A percentile compares a stretch with the other conserved stretches of the same genome.
These are phyloP conservation scores for Salinomyces thailandicus DNA, from an alignment of 2,329 filamentous ascomycete genomes.

Conservation along the genomic window DNA sequence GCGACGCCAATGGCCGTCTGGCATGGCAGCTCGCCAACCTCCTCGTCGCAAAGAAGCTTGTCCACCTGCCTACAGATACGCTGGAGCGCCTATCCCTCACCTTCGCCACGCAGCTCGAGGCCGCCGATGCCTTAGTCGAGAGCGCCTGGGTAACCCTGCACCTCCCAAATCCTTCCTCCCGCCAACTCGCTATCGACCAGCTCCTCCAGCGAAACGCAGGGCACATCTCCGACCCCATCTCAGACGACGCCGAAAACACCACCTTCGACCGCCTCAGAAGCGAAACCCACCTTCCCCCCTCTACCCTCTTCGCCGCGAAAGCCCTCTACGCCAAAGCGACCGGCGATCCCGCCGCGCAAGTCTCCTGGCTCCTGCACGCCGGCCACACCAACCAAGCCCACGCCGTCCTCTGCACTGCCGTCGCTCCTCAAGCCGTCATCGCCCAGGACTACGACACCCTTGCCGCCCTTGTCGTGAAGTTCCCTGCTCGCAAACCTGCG, in stretches of 20 bases:
- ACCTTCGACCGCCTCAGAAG: constrained; percentile 16
- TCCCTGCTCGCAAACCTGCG: constrained; percentile 42
- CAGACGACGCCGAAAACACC: constrained; percentile 22
- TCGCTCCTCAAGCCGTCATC: constrained; percentile 74
- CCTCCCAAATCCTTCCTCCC: constrained; percentile 14
- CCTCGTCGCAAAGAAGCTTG: constrained; percentile 26
- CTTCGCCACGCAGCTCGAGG: constrained; percentile 25
- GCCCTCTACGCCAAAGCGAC: constrained; percentile 69
- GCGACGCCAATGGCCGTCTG: constrained; percentile 63
- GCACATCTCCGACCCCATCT: constrained; percentile 44
- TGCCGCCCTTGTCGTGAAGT: constrained; percentile 58
- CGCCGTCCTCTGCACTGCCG: constrained; percentile 64
- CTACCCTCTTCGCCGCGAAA: constrained; percentile 81
- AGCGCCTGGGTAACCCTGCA: constrained; percentile 25
- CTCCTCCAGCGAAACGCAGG: constrained; percentile 57
- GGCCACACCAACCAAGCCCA: constrained; percentile 60
- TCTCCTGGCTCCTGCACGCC: constrained; percentile 69
- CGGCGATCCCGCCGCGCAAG: constrained; percentile 59
- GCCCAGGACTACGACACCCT: constrained; percentile 67
- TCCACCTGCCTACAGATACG: constrained; percentile 27
- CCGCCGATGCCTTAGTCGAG: constrained; percentile 16
- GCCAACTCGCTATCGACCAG: constrained; percentile 33
- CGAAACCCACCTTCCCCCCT: constrained; percentile 59
- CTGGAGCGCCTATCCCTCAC: constrained; percentile 56
- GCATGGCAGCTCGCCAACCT: constrained; percentile 73